These are phyloP conservation scores for Kwoniella shivajii DNA, from an alignment of 1,284 basidiomycete genomes.

Conservation along the genomic window DNA sequence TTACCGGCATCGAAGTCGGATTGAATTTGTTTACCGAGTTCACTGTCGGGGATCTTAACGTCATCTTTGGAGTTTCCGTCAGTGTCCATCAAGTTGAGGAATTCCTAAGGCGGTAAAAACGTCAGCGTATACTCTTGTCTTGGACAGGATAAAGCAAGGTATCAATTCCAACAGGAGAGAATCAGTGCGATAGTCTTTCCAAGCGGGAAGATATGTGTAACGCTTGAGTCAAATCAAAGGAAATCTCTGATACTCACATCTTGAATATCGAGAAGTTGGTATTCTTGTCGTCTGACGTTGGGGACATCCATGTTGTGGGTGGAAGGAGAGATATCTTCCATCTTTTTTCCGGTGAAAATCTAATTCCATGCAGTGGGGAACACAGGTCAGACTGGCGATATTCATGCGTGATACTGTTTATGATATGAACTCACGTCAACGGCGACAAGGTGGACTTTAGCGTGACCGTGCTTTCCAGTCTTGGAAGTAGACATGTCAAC, in stretches of 20 bases:
- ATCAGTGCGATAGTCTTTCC: too few species aligned
- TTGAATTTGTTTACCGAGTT: conserved; percentile 76
- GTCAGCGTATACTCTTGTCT: too few species aligned
- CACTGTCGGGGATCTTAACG: conserved; percentile 87
- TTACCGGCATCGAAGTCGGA: conserved; percentile 80
- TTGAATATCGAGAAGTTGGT: conserved; percentile 86
- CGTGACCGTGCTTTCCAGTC: conserved; percentile 89
- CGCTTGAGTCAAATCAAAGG: too few species aligned
- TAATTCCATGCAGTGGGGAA: too few species aligned
- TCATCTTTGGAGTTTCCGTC: conserved; percentile 92
- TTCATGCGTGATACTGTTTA: background rate
- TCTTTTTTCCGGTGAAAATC: conserved; percentile 96
- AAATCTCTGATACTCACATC: conserved; percentile 60
- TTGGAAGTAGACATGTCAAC: conserved; percentile 99
- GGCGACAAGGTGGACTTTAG: conserved; percentile 97
- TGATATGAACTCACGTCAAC: conserved; percentile 73
- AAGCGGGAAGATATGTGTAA: too few species aligned
- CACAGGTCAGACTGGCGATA: too few species aligned
- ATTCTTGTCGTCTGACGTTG: conserved; percentile 89
- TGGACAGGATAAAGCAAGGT: too few species aligned
- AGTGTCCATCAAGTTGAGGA: conserved; percentile 89
- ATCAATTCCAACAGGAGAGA: too few species aligned
- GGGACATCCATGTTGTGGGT: conserved; percentile 82
- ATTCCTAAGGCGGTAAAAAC: conserved; percentile 55
- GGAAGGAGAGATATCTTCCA: conserved; percentile 98